These are phyloP conservation scores for Phylloporus sp. DNA, from an alignment of 768 basidiomycete species.

Conservation along the genomic window DNA sequence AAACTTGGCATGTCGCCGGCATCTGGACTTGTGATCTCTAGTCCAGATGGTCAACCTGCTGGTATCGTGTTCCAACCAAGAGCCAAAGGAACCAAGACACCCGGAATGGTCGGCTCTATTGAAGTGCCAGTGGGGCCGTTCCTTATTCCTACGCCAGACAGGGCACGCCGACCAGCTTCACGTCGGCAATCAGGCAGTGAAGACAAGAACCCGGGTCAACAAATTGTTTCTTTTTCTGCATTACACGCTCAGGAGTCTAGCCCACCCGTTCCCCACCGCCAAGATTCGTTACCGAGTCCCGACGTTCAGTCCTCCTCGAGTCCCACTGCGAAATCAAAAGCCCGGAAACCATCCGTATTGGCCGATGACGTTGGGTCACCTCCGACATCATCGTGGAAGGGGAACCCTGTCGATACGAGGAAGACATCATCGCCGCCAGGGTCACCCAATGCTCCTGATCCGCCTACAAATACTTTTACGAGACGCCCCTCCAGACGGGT, in stretches of 20 bases:
- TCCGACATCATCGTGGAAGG: slow-evolving; percentile 21
- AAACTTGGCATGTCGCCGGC: slow-evolving; percentile 72
- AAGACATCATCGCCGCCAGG: slow-evolving; percentile 33
- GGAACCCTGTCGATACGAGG: slow-evolving; percentile 25
- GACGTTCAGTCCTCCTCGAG: slow-evolving; percentile 11
- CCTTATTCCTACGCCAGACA: slow-evolving; percentile 26
- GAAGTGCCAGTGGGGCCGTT: slow-evolving; percentile 44
- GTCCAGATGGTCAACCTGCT: slow-evolving; percentile 89
- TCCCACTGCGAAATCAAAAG: slow-evolving; percentile 20
- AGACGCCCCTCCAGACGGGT: slow-evolving; percentile 32
- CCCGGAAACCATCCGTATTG: slow-evolving; percentile 29
- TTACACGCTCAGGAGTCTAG: slow-evolving; percentile 20
- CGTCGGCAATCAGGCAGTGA: slow-evolving; percentile 27
- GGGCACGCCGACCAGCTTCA: slow-evolving; percentile 22
- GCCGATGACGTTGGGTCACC: slow-evolving; percentile 21
- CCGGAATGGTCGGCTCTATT: slow-evolving; percentile 33
- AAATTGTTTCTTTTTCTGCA: slow-evolving; percentile 26
- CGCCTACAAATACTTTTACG: slow-evolving; percentile 19
- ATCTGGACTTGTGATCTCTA: slow-evolving; percentile 86
- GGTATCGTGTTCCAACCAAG: slow-evolving; percentile 94
- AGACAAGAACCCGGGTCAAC: slow-evolving; percentile 24
- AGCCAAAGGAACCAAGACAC: slow-evolving; percentile 34
- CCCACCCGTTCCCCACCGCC: slow-evolving; percentile 15
- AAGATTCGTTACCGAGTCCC: slow-evolving; percentile 23
- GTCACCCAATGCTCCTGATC: slow-evolving; percentile 27